A percentile compares a stretch with the other conserved stretches of the same genome.
These are phyloP conservation scores for Rhizopogon salebrosus DNA, from an alignment of 768 basidiomycete genomes.

Conservation along the genomic window DNA sequence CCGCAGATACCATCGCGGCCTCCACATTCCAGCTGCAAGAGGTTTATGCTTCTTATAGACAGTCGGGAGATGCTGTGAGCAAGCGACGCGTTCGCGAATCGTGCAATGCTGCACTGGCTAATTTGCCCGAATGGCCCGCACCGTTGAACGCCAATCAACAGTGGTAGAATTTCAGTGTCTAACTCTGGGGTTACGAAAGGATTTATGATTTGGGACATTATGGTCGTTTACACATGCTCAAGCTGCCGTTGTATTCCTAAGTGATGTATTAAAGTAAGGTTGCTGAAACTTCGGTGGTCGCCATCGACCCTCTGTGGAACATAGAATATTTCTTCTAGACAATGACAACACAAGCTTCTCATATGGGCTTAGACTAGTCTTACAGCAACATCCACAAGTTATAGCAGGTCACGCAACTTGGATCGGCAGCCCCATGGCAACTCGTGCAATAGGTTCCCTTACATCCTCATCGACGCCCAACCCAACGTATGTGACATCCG, in stretches of 20 bases:
- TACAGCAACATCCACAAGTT: neutral
- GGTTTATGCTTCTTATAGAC: slow-evolving; percentile 66
- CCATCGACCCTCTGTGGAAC: neutral
- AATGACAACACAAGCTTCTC: neutral
- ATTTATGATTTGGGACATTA: neutral
- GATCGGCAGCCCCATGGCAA: slow-evolving; percentile 41
- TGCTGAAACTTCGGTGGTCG: neutral
- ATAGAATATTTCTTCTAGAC: neutral
- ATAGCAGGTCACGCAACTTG: slow-evolving; percentile 6
- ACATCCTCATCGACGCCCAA: slow-evolving; percentile 38
- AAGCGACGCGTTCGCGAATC: slow-evolving; percentile 75
- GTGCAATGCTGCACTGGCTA: slow-evolving; percentile 66
- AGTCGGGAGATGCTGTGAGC: slow-evolving; percentile 65
- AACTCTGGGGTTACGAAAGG: neutral
- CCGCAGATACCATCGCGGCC: slow-evolving; percentile 48
- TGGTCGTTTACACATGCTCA: neutral
- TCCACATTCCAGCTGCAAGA: slow-evolving; percentile 75
- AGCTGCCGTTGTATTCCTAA: neutral
- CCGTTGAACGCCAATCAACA: slow-evolving; percentile 13
- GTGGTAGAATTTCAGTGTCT: neutral
- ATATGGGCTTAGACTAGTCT: neutral
- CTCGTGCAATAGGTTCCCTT: slow-evolving; percentile 24
- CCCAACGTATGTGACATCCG: slow-evolving; percentile 35
- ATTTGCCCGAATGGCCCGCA: slow-evolving; percentile 73
- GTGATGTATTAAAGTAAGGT: neutral